Evolutionary conservation across 1,284 basidiomycete genomes (phyloP).

Genomic region (Tylopilus orsonianus): DNA sequence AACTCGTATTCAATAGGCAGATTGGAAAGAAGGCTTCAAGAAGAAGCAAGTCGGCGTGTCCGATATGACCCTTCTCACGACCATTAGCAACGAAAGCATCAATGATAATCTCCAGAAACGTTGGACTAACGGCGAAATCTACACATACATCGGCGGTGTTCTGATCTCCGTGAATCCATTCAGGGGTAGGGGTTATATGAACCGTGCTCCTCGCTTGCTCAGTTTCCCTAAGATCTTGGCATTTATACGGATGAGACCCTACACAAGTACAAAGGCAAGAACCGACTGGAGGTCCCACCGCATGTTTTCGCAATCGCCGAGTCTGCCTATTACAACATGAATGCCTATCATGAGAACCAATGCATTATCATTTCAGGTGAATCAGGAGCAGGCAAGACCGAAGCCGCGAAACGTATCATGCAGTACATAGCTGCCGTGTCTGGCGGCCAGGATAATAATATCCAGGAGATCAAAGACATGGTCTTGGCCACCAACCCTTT

Average conservation of each 20-base stretch:
- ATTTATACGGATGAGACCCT: conserved; percentile 94
- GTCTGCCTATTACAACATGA: conserved; percentile 99
- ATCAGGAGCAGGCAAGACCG: conserved; percentile 96
- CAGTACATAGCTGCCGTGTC: conserved; percentile 99
- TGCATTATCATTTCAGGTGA: conserved; percentile 99
- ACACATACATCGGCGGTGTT: conserved; percentile 98
- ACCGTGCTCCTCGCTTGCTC: conserved; percentile 1
- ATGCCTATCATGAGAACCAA: conserved; percentile 98
- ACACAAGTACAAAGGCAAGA: conserved; percentile 92
- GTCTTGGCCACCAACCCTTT: conserved; percentile 99
- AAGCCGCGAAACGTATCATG: conserved; percentile 99
- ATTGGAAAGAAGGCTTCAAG: conserved; percentile 98
- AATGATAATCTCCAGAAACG: conserved; percentile 98
- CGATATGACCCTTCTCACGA: conserved; percentile 97
- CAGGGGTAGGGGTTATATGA: conserved; percentile 59
- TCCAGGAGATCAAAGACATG: conserved; percentile 99
- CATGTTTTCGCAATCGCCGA: conserved; percentile 99
- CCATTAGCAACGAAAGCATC: conserved; percentile 97
- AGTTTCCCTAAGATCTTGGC: conserved; percentile 69
- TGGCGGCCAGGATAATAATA: conserved; percentile 79
- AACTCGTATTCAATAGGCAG: conserved; percentile 58
- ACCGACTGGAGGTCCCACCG: conserved; percentile 95
- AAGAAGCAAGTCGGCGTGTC: conserved; percentile 97
- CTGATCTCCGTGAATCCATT: conserved; percentile 99
- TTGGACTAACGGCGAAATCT: conserved; percentile 95